phyloP scores from a whole-genome alignment of 1,139 yeast species.

The Saccharomyces hybrid region DNA sequence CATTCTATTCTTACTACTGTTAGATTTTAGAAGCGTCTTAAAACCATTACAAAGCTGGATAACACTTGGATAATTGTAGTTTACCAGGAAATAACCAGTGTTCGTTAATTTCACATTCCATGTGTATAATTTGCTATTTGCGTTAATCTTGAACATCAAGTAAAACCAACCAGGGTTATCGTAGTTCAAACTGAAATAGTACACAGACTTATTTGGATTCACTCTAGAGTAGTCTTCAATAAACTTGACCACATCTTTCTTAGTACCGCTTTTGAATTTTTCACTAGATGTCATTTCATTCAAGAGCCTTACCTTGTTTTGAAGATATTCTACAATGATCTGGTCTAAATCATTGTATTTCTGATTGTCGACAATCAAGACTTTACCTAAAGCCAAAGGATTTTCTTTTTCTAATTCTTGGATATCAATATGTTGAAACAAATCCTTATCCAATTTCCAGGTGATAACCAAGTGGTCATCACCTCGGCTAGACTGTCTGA shows the following conservation, averaged over 20 bases:
- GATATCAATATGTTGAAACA: constrained; percentile 87
- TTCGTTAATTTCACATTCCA: constrained; percentile 91
- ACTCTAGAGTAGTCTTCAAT: constrained; percentile 85
- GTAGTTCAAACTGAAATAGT: constrained; percentile 86
- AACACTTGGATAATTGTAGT: constrained; percentile 80
- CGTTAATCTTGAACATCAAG: constrained; percentile 74
- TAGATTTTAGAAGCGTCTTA: constrained; percentile 46
- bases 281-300: constrained; percentile 82
- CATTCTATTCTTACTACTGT: constrained; percentile 16
- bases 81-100: constrained; percentile 74
- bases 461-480: constrained; percentile 83
- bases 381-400: constrained; percentile 56
- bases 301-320: constrained; percentile 75
- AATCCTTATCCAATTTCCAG: constrained; percentile 88
- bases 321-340: constrained; percentile 80
- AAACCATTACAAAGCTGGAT: constrained; percentile 88
- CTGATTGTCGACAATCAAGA: constrained; percentile 58
- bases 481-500: constrained; percentile 91
- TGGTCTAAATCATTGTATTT: constrained; percentile 86
- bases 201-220: constrained; percentile 83
- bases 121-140: constrained; percentile 61
- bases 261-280: constrained; percentile 79
- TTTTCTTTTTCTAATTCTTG: constrained; percentile 62
- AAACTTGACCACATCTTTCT: constrained; percentile 78
- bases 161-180: constrained; percentile 89